Conservation (phyloP, 305 asterid genomes). For the Fraxinus dipetala region DNA sequence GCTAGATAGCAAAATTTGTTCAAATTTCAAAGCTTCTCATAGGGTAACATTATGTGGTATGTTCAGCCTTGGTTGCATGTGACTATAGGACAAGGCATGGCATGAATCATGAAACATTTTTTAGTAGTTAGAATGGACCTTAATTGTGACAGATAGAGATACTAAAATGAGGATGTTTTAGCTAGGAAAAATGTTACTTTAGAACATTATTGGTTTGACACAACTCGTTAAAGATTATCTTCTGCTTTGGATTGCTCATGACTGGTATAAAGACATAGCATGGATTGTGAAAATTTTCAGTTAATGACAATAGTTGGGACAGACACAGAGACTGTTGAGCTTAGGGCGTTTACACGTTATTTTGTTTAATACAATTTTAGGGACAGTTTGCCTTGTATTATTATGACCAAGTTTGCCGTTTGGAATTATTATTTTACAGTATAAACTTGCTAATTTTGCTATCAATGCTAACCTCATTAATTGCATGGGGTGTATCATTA, state of each 20-base stretch:
- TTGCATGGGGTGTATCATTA: not conserved
- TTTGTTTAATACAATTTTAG: not conserved
- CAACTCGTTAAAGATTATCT: not conserved
- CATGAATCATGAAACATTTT: not conserved
- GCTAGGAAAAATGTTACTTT: not conserved
- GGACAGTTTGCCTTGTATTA: not conserved
- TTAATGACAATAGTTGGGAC: not conserved
- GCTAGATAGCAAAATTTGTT: not conserved
- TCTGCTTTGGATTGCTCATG: too few relatives aligned
- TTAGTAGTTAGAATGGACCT: not conserved
- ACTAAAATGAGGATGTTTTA: not conserved
- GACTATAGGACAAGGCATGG: not conserved
- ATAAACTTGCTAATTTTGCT: not conserved
- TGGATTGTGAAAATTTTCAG: not conserved
- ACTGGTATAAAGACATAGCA: too few relatives aligned
- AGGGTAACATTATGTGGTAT: not conserved
- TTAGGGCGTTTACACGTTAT: not conserved
- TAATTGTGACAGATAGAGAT: not conserved
- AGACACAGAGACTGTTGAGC: not conserved
- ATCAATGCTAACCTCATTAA: not conserved
- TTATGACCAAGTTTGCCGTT: not conserved
- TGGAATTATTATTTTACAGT: not conserved
- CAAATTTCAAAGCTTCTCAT: not conserved
- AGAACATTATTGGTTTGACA: not conserved
- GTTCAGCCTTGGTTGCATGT: not conserved